These are phyloP conservation scores for Peribolospora baueri DNA, from an alignment of 768 basidiomycete species.

Conservation along the genomic window DNA sequence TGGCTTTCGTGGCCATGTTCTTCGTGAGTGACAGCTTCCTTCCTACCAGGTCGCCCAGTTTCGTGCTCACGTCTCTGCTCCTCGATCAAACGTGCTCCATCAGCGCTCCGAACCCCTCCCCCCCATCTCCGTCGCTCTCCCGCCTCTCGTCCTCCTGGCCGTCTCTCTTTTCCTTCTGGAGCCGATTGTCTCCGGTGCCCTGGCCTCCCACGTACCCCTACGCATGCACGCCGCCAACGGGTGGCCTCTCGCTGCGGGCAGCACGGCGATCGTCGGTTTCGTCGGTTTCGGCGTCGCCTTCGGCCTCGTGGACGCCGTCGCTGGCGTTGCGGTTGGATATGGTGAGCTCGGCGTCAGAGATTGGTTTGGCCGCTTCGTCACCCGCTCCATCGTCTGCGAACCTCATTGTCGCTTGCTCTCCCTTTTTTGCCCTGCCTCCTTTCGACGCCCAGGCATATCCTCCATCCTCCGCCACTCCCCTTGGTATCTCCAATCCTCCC, in stretches of 20 bases:
- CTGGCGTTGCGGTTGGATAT: conserved; percentile 36
- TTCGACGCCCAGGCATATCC: conserved; percentile 7
- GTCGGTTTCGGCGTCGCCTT: conserved; percentile 36
- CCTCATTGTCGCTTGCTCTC: background rate
- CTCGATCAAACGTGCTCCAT: conserved; percentile 1
- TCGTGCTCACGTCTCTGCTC: background rate
- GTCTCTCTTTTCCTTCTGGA: conserved; percentile 7
- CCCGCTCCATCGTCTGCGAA: background rate
- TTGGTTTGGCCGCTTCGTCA: background rate
- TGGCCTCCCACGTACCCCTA: conserved; percentile 22
- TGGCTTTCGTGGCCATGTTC: background rate
- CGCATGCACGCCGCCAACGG: conserved; percentile 33
- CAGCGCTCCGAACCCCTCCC: background rate
- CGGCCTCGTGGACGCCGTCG: conserved; percentile 33
- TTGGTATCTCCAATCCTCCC: conserved; percentile 2
- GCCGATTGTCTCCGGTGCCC: conserved; percentile 7
- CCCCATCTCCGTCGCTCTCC: conserved; percentile 2
- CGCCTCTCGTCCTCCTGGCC: conserved; percentile 6
- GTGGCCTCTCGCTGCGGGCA: conserved; percentile 35
- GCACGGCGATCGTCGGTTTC: conserved; percentile 32
- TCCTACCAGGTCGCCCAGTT: background rate
- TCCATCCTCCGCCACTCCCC: conserved; percentile 11
- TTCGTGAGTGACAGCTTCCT: background rate
- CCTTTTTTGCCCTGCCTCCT: background rate
- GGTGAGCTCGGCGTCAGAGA: conserved; percentile 25